A percentile compares a stretch with the other conserved stretches of the same genome.
phyloP scores from a whole-genome alignment of 164 flowering plant species.

The Liriodendron chinense region DNA sequence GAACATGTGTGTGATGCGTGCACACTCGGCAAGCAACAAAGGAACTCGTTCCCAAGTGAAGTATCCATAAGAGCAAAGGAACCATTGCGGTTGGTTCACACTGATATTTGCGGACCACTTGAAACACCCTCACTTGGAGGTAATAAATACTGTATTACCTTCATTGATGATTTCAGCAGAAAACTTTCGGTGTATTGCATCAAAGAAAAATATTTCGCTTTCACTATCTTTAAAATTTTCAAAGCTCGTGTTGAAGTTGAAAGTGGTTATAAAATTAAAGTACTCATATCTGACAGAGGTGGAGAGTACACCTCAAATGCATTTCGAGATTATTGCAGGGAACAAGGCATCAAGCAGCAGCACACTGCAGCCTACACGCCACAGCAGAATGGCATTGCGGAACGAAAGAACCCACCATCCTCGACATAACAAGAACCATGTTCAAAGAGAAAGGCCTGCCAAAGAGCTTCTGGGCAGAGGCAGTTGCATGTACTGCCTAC shows the following conservation, averaged over 20 bases:
- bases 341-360: neutral
- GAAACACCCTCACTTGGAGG: neutral
- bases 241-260: neutral
- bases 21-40: neutral
- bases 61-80: too few relatives aligned
- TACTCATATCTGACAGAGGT: neutral
- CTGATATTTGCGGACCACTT: neutral
- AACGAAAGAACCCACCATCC: neutral
- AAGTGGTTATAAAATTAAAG: neutral
- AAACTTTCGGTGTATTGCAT: neutral
- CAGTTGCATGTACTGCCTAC: neutral
- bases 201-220: too few relatives aligned
- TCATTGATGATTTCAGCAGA: neutral
- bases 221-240: too few relatives aligned
- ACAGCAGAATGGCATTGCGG: neutral
- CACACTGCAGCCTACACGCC: neutral
- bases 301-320: neutral
- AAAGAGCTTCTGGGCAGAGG: neutral
- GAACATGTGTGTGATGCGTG: neutral
- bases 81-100: neutral
- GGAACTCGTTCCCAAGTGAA: too few relatives aligned
- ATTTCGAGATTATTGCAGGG: neutral
- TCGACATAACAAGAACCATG: neutral
- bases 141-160: too few relatives aligned
- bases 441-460: neutral